phyloP scores from a whole-genome alignment of 768 basidiomycete species.

The Trametes punicea region DNA sequence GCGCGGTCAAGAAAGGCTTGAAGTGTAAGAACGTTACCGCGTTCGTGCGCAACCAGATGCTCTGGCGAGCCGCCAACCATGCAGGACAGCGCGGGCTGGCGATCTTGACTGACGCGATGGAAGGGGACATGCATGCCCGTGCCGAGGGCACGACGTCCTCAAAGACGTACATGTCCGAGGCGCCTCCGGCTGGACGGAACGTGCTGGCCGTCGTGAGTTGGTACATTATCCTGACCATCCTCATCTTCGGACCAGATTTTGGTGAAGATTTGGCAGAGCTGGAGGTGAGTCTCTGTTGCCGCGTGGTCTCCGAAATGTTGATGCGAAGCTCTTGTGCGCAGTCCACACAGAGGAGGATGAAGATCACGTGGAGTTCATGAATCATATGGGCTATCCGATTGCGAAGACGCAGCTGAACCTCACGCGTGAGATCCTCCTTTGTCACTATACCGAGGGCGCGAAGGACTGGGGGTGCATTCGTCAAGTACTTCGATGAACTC shows the following conservation, averaged over 20 bases:
- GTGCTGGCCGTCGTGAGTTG: conserved; percentile 58
- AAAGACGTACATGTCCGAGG: conserved; percentile 48
- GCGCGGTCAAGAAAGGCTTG: conserved; percentile 62
- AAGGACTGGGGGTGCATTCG: conserved; percentile 41
- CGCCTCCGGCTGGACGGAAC: conserved; percentile 60
- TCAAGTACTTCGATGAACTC: conserved; percentile 5
- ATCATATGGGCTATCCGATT: conserved; percentile 42
- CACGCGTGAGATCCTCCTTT: conserved; percentile 47
- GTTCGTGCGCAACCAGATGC: conserved; percentile 54
- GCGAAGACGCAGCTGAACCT: conserved; percentile 50
- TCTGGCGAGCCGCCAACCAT: conserved; percentile 53
- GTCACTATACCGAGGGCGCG: conserved; percentile 40
- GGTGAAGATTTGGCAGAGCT: conserved; percentile 49
- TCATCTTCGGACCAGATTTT: conserved; percentile 50
- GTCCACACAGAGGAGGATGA: conserved; percentile 41
- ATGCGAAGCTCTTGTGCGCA: neutral
- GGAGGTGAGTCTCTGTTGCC: conserved; percentile 34
- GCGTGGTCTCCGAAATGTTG: no score
- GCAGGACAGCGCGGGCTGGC: neutral
- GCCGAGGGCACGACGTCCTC: conserved; percentile 53
- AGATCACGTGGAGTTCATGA: conserved; percentile 49
- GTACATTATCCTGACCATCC: conserved; percentile 51
- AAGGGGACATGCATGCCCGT: conserved; percentile 16
- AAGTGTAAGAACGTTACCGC: conserved; percentile 52
- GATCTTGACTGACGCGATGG: conserved; percentile 39